phyloP scores from a whole-genome alignment of 176 grass and related monocot genomes.

The Carex cristatella region DNA sequence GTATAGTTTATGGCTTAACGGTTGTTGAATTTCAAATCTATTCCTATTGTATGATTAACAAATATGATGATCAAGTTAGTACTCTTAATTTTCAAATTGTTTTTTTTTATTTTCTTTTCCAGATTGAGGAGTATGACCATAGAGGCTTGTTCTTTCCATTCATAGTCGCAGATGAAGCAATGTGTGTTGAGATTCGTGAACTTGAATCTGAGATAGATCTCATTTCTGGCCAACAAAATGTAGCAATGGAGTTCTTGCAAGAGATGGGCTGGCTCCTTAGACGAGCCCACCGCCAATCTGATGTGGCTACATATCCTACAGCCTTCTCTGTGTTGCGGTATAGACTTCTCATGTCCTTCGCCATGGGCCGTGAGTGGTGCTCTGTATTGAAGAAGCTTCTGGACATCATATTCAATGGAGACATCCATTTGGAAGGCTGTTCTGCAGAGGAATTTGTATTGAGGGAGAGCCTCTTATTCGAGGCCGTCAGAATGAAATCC shows the following conservation, averaged over 20 bases:
- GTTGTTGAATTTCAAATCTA: background rate
- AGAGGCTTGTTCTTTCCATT: constrained; percentile 75
- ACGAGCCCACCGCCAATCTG: constrained; percentile 29
- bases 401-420: constrained; percentile 45
- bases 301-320: constrained; percentile 5
- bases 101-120: background rate
- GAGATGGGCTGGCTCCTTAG: constrained; percentile 63
- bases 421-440: constrained; percentile 28
- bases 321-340: constrained; percentile 36
- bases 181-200: constrained; percentile 54
- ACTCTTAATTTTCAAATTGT: background rate
- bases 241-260: constrained; percentile 45
- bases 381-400: constrained; percentile 54
- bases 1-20: background rate
- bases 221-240: constrained; percentile 12
- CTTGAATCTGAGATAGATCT: constrained; percentile 46
- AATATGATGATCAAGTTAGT: background rate
- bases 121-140: constrained; percentile 68
- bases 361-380: constrained; percentile 49
- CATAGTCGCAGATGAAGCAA: constrained; percentile 55
- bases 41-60: background rate
- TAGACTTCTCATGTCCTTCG: constrained; percentile 48
- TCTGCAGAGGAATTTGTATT: constrained; percentile 49
- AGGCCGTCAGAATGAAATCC: constrained; percentile 42
- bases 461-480: constrained; percentile 32